Evolutionary conservation across 495 filamentous ascomycete genomes (phyloP).

Genomic region (Xylaria castorea): DNA sequence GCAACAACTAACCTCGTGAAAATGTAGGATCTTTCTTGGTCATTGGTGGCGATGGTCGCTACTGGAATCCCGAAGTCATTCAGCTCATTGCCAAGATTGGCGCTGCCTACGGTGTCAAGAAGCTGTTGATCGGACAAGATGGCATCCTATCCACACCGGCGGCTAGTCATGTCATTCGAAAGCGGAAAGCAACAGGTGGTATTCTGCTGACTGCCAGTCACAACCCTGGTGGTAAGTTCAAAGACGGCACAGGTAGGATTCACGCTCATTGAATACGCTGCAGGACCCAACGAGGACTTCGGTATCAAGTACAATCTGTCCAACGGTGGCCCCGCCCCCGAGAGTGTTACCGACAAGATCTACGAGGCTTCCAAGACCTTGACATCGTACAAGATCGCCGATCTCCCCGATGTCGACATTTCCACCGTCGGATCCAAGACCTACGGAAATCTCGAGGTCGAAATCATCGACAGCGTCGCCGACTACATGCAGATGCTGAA

Average conservation of each 20-base stretch:
- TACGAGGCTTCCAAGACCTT: conserved; percentile 87
- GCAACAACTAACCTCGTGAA: background rate
- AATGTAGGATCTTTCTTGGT: conserved; percentile 78
- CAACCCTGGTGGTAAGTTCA: conserved; percentile 88
- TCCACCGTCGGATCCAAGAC: conserved; percentile 79
- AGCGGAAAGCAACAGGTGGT: conserved; percentile 91
- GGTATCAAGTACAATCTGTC: conserved; percentile 99
- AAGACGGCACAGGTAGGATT: background rate
- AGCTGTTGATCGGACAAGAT: conserved; percentile 92
- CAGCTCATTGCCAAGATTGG: conserved; percentile 97
- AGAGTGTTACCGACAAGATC: conserved; percentile 97
- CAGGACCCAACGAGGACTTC: conserved; percentile 92
- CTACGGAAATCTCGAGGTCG: conserved; percentile 87
- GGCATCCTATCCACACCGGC: conserved; percentile 97
- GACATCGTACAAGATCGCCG: conserved; percentile 87
- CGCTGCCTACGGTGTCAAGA: conserved; percentile 97
- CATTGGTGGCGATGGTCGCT: conserved; percentile 97
- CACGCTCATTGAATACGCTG: conserved; percentile 3
- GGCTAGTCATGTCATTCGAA: conserved; percentile 92
- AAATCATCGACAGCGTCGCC: conserved; percentile 88
- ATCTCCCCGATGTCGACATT: conserved; percentile 87
- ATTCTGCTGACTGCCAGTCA: conserved; percentile 97
- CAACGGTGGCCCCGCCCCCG: conserved; percentile 94
- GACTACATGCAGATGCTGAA: conserved; percentile 97
- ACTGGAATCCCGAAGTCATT: conserved; percentile 94